Percentiles rank a stretch among this genome's conserved stretches.
phyloP scores from a whole-genome alignment of 441 rosid species.

The Populus trichocarpa region DNA sequence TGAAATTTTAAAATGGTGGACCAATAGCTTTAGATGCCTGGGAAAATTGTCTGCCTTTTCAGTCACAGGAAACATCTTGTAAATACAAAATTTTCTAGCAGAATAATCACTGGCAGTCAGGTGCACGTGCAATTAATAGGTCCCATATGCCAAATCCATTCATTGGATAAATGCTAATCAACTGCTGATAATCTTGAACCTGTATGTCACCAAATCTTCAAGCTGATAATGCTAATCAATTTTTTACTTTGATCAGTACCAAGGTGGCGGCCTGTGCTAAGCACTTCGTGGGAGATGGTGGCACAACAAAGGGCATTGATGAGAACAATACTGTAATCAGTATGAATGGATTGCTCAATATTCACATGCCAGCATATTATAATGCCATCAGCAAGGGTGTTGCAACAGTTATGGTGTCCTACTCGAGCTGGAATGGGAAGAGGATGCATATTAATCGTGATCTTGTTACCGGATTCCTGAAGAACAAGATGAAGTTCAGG shows the following conservation, averaged over 20 bases:
- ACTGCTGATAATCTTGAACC: neutral
- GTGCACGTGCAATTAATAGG: neutral
- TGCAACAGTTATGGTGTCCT: constrained; percentile 63
- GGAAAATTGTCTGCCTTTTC: neutral
- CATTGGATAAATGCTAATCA: too few relatives aligned
- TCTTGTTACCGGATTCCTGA: constrained; percentile 54
- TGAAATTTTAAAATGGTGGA: neutral
- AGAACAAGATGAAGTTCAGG: constrained; percentile 45
- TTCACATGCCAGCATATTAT: constrained; percentile 66
- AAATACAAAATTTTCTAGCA: neutral
- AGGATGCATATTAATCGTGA: constrained; percentile 60
- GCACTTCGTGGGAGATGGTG: constrained; percentile 76
- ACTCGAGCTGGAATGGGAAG: constrained; percentile 66
- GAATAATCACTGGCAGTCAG: neutral
- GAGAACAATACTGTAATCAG: constrained; percentile 54
- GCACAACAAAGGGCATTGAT: constrained; percentile 53
- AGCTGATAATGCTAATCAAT: neutral
- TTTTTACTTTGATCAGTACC: constrained; percentile 23
- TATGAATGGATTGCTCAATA: constrained; percentile 43
- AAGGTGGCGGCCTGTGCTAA: constrained; percentile 72
- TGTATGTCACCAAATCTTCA: neutral
- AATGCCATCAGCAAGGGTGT: constrained; percentile 57
- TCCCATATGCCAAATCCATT: neutral
- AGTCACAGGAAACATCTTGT: neutral
- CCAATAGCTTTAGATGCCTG: neutral